These are phyloP conservation scores for Vitis cinerea DNA, from an alignment of 164 flowering plant genomes.

Conservation along the genomic window DNA sequence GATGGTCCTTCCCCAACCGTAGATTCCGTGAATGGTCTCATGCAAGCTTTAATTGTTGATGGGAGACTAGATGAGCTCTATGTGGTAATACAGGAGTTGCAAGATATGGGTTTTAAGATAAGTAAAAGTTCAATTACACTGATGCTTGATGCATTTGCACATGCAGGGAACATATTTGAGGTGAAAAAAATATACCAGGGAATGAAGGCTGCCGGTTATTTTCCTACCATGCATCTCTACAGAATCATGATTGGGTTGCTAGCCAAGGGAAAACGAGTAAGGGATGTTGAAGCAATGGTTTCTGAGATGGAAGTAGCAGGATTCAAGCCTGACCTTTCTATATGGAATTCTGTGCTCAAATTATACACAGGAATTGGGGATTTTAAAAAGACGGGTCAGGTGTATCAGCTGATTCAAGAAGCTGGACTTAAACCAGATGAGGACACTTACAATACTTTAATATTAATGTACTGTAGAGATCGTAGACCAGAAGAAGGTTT, in stretches of 20 bases:
- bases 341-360: conserved; percentile 76
- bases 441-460: conserved; percentile 79
- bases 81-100: conserved; percentile 85
- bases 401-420: conserved; percentile 56
- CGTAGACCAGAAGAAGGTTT: conserved; percentile 87
- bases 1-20: conserved; percentile 91
- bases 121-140: conserved; percentile 84
- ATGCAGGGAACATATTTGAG: conserved; percentile 76
- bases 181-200: conserved; percentile 91
- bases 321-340: conserved; percentile 75
- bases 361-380: conserved; percentile 69
- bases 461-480: conserved; percentile 88
- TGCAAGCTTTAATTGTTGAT: conserved; percentile 82
- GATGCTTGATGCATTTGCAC: conserved; percentile 94
- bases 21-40: conserved; percentile 74
- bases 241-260: conserved; percentile 69
- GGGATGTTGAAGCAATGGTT: conserved; percentile 89
- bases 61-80: conserved; percentile 84
- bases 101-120: conserved; percentile 92
- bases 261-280: conserved; percentile 67
- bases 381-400: conserved; percentile 60
- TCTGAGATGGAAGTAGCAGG: conserved; percentile 90
- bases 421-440: conserved; percentile 75
- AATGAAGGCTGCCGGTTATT: conserved; percentile 94
- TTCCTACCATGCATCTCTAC: conserved; percentile 92